Evolutionary conservation across 345 rosid genomes (phyloP).

Genomic region (Salix viminalis): DNA sequence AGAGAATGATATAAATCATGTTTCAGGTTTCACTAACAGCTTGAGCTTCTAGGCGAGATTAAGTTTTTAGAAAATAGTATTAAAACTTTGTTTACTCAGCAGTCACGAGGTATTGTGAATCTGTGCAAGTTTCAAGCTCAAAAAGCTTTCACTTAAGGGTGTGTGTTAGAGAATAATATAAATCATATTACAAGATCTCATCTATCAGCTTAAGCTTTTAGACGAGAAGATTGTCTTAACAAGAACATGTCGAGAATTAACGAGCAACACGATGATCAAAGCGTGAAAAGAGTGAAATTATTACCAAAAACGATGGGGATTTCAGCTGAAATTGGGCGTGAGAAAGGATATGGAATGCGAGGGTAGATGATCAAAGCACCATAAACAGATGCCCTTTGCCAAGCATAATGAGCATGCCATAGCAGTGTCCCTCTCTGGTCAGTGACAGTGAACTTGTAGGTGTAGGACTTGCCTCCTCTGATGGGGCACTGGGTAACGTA

Average conservation of each 20-base stretch:
- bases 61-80: too few species aligned
- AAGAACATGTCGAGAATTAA: not conserved
- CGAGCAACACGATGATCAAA: too few species aligned
- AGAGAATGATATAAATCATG: too few species aligned
- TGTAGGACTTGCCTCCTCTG: slow-evolving; percentile 43
- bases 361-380: slow-evolving; percentile 66
- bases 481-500: slow-evolving; percentile 67
- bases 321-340: slow-evolving; percentile 40
- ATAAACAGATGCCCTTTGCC: slow-evolving; percentile 67
- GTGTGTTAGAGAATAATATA: too few species aligned
- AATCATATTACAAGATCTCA: fast-evolving
- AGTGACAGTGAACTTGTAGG: slow-evolving; percentile 45
- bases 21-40: too few species aligned
- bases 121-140: too few species aligned
- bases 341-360: slow-evolving; percentile 47
- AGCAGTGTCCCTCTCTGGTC: slow-evolving; percentile 59
- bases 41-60: too few species aligned
- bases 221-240: too few species aligned
- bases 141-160: too few species aligned
- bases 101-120: too few species aligned
- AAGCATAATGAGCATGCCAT: slow-evolving; percentile 61
- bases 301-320: slow-evolving; percentile 60
- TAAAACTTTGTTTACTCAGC: too few species aligned
- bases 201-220: too few species aligned
- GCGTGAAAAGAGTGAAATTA: not conserved